Conservation (phyloP, 257 asterid genomes). For the Solanum sitiens region DNA sequence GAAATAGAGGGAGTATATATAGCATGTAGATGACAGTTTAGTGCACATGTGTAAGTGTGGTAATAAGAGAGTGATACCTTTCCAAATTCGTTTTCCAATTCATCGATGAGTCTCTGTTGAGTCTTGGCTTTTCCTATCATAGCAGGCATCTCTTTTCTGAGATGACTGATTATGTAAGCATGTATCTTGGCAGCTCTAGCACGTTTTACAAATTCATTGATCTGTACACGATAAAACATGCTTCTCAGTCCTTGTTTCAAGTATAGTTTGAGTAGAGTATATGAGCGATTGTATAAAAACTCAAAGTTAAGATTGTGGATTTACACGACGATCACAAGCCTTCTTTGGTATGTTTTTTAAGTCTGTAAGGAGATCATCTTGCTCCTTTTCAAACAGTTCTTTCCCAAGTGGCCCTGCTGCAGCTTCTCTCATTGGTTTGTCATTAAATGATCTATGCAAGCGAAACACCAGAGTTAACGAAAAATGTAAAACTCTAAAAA, state of each 20-base stretch:
- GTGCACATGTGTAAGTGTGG: not conserved
- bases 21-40: not conserved
- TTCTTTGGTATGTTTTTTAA: conserved; percentile 81
- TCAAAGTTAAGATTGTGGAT: conserved; percentile 1
- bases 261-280: not conserved
- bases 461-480: not conserved
- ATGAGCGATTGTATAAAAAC: not conserved
- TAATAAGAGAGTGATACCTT: conserved; percentile 37
- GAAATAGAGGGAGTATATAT: not conserved
- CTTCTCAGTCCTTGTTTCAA: not conserved
- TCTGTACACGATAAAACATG: conserved; percentile 30
- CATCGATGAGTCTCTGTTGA: conserved; percentile 80
- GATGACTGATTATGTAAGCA: conserved; percentile 79
- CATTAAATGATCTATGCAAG: conserved; percentile 66
- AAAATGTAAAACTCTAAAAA: not conserved
- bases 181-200: conserved; percentile 96
- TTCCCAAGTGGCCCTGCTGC: conserved; percentile 78
- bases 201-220: conserved; percentile 90
- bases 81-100: conserved; percentile 59
- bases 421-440: conserved; percentile 67
- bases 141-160: conserved; percentile 89
- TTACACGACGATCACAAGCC: conserved; percentile 93
- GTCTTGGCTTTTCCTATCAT: conserved; percentile 96
- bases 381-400: conserved; percentile 85
- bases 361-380: conserved; percentile 74